Percentiles rank a stretch among this genome's conserved stretches.
Evolutionary conservation across 306 rosid species (phyloP).

Genomic region (Glycine soja): DNA sequence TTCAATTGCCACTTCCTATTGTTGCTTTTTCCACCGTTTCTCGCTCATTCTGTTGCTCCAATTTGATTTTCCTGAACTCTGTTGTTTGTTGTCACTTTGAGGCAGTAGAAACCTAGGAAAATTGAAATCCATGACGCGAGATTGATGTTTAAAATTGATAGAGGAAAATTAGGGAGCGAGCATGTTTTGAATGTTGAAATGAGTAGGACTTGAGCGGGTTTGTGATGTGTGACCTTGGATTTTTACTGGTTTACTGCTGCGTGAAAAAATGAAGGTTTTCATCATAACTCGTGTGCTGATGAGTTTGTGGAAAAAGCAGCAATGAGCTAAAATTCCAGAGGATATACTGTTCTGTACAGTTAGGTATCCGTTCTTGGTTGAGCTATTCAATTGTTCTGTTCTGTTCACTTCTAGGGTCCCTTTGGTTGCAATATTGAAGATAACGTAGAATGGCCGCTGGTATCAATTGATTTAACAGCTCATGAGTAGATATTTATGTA

Average conservation of each 20-base stretch:
- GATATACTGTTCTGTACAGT: background rate
- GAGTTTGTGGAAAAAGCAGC: conserved; percentile 10
- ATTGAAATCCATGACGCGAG: conserved; percentile 10
- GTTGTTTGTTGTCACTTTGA: background rate
- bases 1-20: background rate
- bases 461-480: conserved; percentile 2
- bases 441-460: conserved; percentile 15
- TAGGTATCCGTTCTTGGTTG: background rate
- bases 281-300: background rate
- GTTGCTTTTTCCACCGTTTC: background rate
- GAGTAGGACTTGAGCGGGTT: conserved; percentile 19
- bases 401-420: background rate
- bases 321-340: background rate
- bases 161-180: conserved; percentile 23
- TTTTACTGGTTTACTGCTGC: background rate
- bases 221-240: background rate
- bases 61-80: background rate
- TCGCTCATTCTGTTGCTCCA: conserved; percentile 22
- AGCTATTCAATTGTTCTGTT: background rate
- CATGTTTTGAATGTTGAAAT: conserved; percentile 36
- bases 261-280: conserved; percentile 11
- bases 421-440: conserved; percentile 28
- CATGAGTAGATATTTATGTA: background rate
- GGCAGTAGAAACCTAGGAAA: conserved; percentile 33
- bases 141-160: conserved; percentile 11